These are phyloP conservation scores for Plantago elongata DNA, from an alignment of 257 asterid species.

Conservation along the genomic window DNA sequence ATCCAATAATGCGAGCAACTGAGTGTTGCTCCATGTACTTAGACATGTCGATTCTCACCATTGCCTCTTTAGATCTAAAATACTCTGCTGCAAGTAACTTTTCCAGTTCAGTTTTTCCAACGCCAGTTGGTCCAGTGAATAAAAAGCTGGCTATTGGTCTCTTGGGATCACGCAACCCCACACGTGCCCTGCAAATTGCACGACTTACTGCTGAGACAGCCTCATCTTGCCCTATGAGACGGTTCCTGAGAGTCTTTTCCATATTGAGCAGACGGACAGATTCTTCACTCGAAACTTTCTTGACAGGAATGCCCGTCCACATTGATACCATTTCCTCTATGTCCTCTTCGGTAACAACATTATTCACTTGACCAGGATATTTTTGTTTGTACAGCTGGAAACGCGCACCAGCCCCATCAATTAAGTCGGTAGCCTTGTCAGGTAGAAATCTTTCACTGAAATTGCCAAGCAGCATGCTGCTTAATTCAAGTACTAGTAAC, in stretches of 20 bases:
- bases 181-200: conserved; percentile 63
- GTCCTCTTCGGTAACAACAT: conserved; percentile 30
- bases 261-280: conserved; percentile 36
- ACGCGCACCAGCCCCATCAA: conserved; percentile 54
- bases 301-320: conserved; percentile 38
- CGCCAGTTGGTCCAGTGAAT: conserved; percentile 64
- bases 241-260: conserved; percentile 18
- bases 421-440: conserved; percentile 48
- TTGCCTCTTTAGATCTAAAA: conserved; percentile 60
- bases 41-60: conserved; percentile 64
- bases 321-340: too few relatives aligned
- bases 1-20: conserved; percentile 47
- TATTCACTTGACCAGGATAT: conserved; percentile 12
- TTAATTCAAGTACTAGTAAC: not conserved
- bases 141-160: conserved; percentile 61
- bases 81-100: conserved; percentile 48
- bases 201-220: conserved; percentile 58
- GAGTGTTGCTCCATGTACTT: conserved; percentile 58
- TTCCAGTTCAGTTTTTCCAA: conserved; percentile 59
- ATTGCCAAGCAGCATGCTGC: not conserved
- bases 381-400: conserved; percentile 21
- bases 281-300: conserved; percentile 36
- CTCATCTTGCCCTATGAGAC: conserved; percentile 50
- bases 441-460: conserved; percentile 46
- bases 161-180: conserved; percentile 55